Evolutionary conservation across 306 rosid genomes (phyloP), one percentile per base, ranked within the genome.

Genomic region (Begonia fuchsioides): DNA sequence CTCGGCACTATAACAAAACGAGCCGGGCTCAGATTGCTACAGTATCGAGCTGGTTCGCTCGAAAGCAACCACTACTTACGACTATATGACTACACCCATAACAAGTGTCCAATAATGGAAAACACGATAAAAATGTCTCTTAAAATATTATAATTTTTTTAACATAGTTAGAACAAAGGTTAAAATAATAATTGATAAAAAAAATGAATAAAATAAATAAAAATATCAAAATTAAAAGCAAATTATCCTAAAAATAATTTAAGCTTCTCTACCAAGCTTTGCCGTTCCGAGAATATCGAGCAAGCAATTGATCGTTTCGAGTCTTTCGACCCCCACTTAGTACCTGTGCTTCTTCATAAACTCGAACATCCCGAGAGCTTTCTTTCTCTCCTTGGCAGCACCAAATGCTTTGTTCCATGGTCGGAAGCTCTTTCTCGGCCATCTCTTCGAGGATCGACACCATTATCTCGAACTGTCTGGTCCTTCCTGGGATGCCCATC

Each of bases 391-490:
- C 51, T 84, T 84, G 12, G 85, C 90, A 14, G 75, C 76, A 9
- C 82, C 84, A 69, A 84, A 90, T 45, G 82, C 77, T 55, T 75
- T 79, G 43, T 2, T 90, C 95, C 76, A 84, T 70, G 4, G 82
- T 81, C 76, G 84, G 59, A 47, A 75, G 63, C 14, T 81, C 79
- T 67, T 74, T 79, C 62, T 65, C 80, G 41, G 82, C 95, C 84
- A 90, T 81, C 74, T 90, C 95, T 69, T 84, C 94, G 13, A 90
- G 80, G 72, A 84, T 35, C 10, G 82, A 73, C 3, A 81, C 88
- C 95, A 84, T 79, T 40, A 93, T 84, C 81, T 90, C 95, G 53
- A 90, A 79, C 62, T 90, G 94, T 35, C 87, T 79, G 12, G 87
- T 76, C 87, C 72, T 90, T 52, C 95, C 97, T 12, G 84, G 38